These are phyloP conservation scores for Botrytis sinoallii DNA, from an alignment of 2,329 filamentous ascomycete species.

Conservation along the genomic window DNA sequence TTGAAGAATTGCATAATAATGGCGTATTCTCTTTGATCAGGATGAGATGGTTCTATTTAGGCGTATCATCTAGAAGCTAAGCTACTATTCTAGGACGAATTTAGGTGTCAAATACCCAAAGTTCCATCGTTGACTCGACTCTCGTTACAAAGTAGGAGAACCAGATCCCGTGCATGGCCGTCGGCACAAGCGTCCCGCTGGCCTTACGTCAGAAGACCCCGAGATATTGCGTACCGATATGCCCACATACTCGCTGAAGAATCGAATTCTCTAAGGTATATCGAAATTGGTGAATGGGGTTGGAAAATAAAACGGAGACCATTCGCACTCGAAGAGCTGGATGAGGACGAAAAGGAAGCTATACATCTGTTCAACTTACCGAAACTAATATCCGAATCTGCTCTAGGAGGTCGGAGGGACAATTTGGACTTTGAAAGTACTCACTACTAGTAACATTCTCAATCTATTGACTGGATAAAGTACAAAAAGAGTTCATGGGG, in stretches of 20 bases:
- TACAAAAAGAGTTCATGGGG: too few species aligned
- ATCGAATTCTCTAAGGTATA: not conserved
- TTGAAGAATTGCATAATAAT: too few species aligned
- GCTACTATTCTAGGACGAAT: not conserved
- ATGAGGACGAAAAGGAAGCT: not conserved
- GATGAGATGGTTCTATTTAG: not conserved
- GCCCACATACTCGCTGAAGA: not conserved
- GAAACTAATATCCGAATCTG: not conserved
- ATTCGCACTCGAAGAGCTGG: not conserved
- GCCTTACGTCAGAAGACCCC: not conserved
- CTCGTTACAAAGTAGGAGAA: not conserved
- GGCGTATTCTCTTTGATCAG: not conserved
- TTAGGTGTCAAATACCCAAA: not conserved
- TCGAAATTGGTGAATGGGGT: not conserved
- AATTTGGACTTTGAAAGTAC: too few species aligned
- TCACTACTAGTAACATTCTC: too few species aligned
- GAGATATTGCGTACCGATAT: not conserved
- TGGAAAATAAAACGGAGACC: not conserved
- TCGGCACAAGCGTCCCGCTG: not conserved
- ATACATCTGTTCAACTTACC: not conserved
- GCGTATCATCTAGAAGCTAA: not conserved
- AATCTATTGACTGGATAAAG: too few species aligned
- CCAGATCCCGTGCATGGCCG: not conserved
- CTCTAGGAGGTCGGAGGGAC: too few species aligned
- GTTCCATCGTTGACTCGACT: not conserved